A percentile compares a stretch with the other conserved stretches of the same genome.
Evolutionary conservation across 768 basidiomycete genomes (phyloP).

Genomic region (Collybia nuda): DNA sequence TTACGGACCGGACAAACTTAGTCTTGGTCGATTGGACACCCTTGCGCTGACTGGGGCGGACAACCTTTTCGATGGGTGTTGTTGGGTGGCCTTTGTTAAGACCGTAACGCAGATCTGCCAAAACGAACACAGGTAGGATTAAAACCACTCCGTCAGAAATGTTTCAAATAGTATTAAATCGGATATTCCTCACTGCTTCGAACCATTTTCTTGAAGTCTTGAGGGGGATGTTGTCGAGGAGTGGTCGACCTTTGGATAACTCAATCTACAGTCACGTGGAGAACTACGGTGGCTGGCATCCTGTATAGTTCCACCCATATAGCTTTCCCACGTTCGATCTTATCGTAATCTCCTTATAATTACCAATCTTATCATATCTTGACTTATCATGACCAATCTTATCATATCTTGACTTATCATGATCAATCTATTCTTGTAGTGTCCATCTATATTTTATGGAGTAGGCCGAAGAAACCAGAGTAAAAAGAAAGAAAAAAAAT

Average conservation of each 20-base stretch:
- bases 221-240: conserved; percentile 39
- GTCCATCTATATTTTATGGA: background rate
- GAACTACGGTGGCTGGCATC: conserved; percentile 42
- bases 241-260: conserved; percentile 18
- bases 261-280: conserved; percentile 32
- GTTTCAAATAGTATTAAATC: background rate
- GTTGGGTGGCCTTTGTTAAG: conserved; percentile 89
- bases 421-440: background rate
- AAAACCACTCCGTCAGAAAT: conserved; percentile 12
- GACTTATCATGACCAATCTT: too few species aligned
- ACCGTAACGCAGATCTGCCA: conserved; percentile 79
- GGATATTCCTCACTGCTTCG: conserved; percentile 62
- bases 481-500: conserved; percentile 9
- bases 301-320: conserved; percentile 54
- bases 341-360: too few species aligned
- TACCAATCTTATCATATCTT: too few species aligned
- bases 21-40: conserved; percentile 88
- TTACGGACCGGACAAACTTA: conserved; percentile 89
- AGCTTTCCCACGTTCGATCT: conserved; percentile 18
- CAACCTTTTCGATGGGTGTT: conserved; percentile 72
- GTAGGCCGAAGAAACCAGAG: conserved; percentile 11
- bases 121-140: conserved; percentile 1
- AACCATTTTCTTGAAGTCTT: conserved; percentile 70
- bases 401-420: too few species aligned
- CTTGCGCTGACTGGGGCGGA: conserved; percentile 89